These are phyloP conservation scores for Lepiota brunneoincarnata DNA, from an alignment of 768 basidiomycete genomes.

Conservation along the genomic window DNA sequence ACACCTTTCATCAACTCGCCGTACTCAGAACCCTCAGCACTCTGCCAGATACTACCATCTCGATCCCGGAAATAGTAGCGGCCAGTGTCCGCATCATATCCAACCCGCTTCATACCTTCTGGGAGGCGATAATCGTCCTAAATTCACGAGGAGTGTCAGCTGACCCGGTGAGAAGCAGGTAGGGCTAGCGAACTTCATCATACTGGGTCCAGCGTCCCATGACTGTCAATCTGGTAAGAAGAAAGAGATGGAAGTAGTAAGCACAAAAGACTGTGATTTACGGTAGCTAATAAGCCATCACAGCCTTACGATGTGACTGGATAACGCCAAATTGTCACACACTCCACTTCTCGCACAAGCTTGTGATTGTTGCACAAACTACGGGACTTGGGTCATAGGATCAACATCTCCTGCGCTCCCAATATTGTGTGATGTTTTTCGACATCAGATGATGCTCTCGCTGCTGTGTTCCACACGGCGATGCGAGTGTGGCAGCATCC, in stretches of 20 bases:
- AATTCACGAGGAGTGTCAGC: conserved; percentile 12
- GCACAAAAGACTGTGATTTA: neutral
- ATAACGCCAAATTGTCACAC: neutral
- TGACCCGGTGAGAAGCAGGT: neutral
- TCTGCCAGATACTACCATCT: conserved; percentile 54
- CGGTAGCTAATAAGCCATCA: neutral
- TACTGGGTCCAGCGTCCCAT: conserved; percentile 45
- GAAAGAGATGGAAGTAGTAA: conserved; percentile 5
- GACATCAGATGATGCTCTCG: neutral
- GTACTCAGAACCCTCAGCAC: conserved; percentile 61
- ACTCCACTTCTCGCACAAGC: conserved; percentile 1
- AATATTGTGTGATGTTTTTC: neutral
- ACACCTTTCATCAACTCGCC: conserved; percentile 54
- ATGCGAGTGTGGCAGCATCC: neutral
- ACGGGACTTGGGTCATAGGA: conserved; percentile 1
- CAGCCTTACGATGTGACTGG: neutral
- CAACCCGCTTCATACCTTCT: conserved; percentile 63
- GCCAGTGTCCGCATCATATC: conserved; percentile 72
- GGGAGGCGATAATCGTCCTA: conserved; percentile 53
- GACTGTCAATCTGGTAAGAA: conserved; percentile 2
- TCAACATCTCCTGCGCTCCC: neutral
- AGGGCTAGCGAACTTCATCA: conserved; percentile 35
- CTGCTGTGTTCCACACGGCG: neutral
- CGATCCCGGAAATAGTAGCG: conserved; percentile 62
- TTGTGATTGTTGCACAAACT: conserved; percentile 6